Evolutionary conservation across 2,329 filamentous ascomycete species (phyloP), one percentile per base, ranked within the genome.

Genomic region (Cercospora sp.): DNA sequence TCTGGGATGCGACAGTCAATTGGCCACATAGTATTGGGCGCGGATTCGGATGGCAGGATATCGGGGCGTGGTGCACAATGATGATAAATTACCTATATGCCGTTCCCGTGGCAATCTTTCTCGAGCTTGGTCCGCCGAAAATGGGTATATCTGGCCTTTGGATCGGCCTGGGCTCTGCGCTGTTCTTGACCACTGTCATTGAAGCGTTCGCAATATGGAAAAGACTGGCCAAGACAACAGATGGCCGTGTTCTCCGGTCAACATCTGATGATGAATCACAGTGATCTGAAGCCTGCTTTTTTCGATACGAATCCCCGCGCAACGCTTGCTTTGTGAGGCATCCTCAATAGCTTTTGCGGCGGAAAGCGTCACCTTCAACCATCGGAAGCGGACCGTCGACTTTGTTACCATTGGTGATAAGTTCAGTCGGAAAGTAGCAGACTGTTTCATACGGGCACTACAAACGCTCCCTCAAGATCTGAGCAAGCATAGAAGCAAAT

Each of bases 41-140:
- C 0, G 79, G 79, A 0, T 69, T 81, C 5, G 80, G 80, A 0
- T 75, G 77, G 66, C 80, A 81, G 67, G 75, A 74, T 1, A 78
- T 82, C 5, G 80, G 79, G 6, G 80, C 80, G 0, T 80, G 76
- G 70, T 61, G 65, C 18, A 80, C 79, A 62, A 64, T 81, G 16
- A 73, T 76, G 3, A 78, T 80, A 2, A 80, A 81, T 37, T 81
- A 81, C 63, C 61, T 77, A 5, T 74, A 80, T 61, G 79, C 79
- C 0, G 77, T 81, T 5, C 80, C 80, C 2, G 63, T 80, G 37
- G 75, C 79, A 6, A 70, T 81, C 7, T 58, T 74, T 8, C 66
- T 81, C 55, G 79, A 79, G 59, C 78, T 81, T 28, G 72, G 75
- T 6, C 74, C 73, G n/a, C 75, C 75, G 7, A 74, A 77, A 34